These are phyloP conservation scores for Purpureocillium lavendulum DNA, from an alignment of 2,329 filamentous ascomycete genomes.

Conservation along the genomic window DNA sequence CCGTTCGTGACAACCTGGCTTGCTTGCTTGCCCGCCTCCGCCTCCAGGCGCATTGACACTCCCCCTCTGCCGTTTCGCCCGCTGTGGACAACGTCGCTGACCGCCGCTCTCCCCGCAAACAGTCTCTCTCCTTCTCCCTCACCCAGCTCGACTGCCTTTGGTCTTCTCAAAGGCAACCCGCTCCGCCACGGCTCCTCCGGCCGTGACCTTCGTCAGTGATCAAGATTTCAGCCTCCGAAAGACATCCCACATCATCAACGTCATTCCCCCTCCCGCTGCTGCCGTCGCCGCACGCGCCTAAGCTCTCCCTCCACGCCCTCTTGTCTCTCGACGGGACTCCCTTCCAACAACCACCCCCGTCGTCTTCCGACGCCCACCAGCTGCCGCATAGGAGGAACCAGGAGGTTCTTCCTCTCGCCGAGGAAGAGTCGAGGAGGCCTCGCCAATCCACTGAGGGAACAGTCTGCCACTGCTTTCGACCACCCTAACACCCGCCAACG, in stretches of 20 bases:
- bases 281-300: constrained; percentile 29
- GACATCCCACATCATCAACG: constrained; percentile 60
- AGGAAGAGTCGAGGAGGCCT: constrained; percentile 99
- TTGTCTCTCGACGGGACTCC: constrained; percentile 42
- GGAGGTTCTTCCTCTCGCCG: constrained; percentile 97
- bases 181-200: constrained; percentile 53
- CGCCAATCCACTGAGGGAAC: constrained; percentile 85
- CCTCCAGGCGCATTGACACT: too few relatives aligned
- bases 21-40: too few relatives aligned
- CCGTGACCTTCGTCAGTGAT: constrained; percentile 55
- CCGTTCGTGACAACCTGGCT: too few relatives aligned
- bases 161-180: constrained; percentile 55
- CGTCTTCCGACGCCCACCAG: constrained; percentile 61
- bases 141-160: constrained; percentile 45
- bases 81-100: background rate
- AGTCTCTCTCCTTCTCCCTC: constrained; percentile 1
- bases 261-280: constrained; percentile 49
- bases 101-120: background rate
- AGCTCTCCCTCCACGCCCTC: constrained; percentile 36
- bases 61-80: background rate
- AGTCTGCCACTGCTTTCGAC: constrained; percentile 90
- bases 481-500: constrained; percentile 66
- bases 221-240: constrained; percentile 62
- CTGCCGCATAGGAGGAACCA: constrained; percentile 99
- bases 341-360: constrained; percentile 38